Base-by-base conservation (phyloP, 192 early-diverging fungal genomes). In the Geosiphon pyriformis region DNA sequence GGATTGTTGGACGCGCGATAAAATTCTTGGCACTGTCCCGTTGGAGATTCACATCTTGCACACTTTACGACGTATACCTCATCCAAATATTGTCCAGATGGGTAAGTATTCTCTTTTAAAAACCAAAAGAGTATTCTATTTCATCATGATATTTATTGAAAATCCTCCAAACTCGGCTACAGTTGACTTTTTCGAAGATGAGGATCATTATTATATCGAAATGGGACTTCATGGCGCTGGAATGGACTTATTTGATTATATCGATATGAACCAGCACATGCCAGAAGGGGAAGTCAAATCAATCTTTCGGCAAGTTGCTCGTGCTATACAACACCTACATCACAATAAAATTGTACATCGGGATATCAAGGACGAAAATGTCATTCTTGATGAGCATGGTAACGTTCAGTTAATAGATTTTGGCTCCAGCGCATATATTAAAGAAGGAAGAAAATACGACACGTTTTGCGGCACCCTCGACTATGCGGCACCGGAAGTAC, bases 311-410 rank as follows among this genome's bases (percentile, higher is more conserved):
- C 87, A 87, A 67, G 72, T 89, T 26, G 78, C 76, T 7, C 65
- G 70, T 20, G 86, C 83, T 6, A 78, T 89, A 12, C 42, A 72
- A 48, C 85, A 88, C 71, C 56, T 89, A 30, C 87, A 89, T 64
- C 67, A 72, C 29, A 72, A 83, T 53, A 81, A 80, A 30, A 87
- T 91, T 69, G 85, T 88, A 18, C 92, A 94, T 58, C 74, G 89
- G 29, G 92, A 94, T 73, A 92, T 94, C 71, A 94, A 94, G 72
- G 92, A 94, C 59, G 92, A 94, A 65, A 94, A 94, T 74, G 85
- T 91, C n/a, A 84, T 92, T 63, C 65, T 89, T 53, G 83, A 87
- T 68, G 72, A 83, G 47, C 34, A 70, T 18, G 73, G 77, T 53
- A 71, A 67, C n/a, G 76, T 90, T 52, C 85, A 91, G 57, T 69